phyloP scores from a whole-genome alignment of 257 asterid species.

The Penstemon davidsonii region DNA sequence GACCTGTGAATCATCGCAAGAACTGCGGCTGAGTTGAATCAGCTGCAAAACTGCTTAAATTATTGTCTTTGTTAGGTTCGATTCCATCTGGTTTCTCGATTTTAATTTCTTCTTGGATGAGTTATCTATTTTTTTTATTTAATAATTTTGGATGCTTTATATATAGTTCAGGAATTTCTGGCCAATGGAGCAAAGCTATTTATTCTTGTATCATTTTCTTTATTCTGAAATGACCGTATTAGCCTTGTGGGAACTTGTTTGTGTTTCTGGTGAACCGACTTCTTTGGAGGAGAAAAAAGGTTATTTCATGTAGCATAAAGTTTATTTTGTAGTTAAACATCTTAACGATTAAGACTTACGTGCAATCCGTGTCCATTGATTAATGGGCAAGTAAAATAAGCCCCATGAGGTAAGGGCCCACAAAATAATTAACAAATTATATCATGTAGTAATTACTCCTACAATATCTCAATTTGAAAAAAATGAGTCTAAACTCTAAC shows the following conservation, averaged over 20 bases:
- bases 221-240: not conserved
- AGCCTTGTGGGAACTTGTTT: not conserved
- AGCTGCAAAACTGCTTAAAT: constrained; percentile 64
- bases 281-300: constrained; percentile 10
- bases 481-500: too few species aligned
- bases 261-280: not conserved
- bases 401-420: too few species aligned
- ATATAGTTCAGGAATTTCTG: constrained; percentile 26
- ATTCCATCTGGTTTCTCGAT: constrained; percentile 36
- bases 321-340: not conserved
- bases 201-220: constrained; percentile 14
- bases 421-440: too few species aligned
- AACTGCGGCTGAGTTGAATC: constrained; percentile 58
- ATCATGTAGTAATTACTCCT: too few species aligned
- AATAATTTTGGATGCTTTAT: constrained; percentile 36
- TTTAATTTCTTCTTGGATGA: not conserved
- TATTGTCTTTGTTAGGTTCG: constrained; percentile 50
- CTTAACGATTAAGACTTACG: constrained; percentile 13
- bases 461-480: too few species aligned
- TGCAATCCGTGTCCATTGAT: not conserved
- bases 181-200: constrained; percentile 25
- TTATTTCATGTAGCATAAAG: not conserved
- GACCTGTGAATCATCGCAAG: constrained; percentile 24
- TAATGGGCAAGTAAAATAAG: too few species aligned
- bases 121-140: not conserved